Evolutionary conservation across 352 stramenopile genomes (phyloP), one percentile per base, ranked within the genome.

Genomic region (Pythium brachiatum): DNA sequence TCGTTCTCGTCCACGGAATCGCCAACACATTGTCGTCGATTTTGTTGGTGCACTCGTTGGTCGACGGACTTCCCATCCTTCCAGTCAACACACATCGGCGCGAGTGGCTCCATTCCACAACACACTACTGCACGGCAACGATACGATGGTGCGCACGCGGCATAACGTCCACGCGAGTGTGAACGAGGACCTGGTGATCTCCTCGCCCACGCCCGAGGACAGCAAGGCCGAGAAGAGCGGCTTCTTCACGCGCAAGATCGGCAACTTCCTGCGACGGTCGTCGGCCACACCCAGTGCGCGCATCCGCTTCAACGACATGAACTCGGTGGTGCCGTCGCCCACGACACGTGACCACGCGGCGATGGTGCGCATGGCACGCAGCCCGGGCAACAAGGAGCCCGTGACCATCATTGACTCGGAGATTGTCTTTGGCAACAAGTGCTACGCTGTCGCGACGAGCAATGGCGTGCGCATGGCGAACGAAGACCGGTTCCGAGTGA

Each of bases 401-500:
- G 43, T 73, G n/a, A 69, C 47, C 1, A 66, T 53, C 60, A 74
- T 84, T 57, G 82, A 91, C 62, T 43, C 67, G 11, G 72, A 85
- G 57, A 81, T 91, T 52, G 55, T 78, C 6, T 91, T 91, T 29
- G 48, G 29, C 47, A 34, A 43, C 67, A 73, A 78, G 64, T 53
- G 46, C 20, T 79, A 81, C 60, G 76, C 72, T 3, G 72, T 79
- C 13, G 70, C 62, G 25, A 83, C 82, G 0, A 75, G 62, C 36
- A 80, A 68, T 57, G 83, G 81, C 36, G 70, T 74, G 7, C 74
- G 83, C 34, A 31, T 46, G 11, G 61, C 59, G 27, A 93, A 93
- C 52, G 83, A 93, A 64, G 83, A 93, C 70, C 79, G 81, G 18
- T 87, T 76, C 53, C 83, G 83, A 38, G 72, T 85, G 41, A 89